Conservation (phyloP, 2,329 filamentous ascomycete species). For the Alternaria metachromatica region DNA sequence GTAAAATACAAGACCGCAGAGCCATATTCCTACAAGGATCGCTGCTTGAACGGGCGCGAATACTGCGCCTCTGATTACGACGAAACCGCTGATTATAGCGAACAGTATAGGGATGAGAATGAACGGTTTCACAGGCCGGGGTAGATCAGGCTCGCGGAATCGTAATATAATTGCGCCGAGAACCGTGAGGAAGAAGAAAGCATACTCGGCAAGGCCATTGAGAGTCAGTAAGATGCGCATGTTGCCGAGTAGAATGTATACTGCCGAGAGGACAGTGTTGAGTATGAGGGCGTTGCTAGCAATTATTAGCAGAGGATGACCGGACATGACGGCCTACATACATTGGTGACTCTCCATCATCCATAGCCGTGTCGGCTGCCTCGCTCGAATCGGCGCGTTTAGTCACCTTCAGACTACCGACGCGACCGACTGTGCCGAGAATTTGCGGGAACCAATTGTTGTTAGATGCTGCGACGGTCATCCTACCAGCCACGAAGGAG, state of each 20-base stretch:
- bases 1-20: conserved; percentile 29
- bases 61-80: conserved; percentile 44
- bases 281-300: conserved; percentile 43
- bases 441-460: conserved; percentile 41
- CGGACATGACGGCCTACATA: conserved; percentile 7
- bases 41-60: conserved; percentile 44
- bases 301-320: neutral
- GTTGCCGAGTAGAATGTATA: conserved; percentile 68
- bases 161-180: conserved; percentile 65
- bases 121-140: conserved; percentile 65
- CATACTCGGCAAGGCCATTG: conserved; percentile 55
- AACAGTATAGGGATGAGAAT: conserved; percentile 62
- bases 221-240: conserved; percentile 68
- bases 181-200: conserved; percentile 70
- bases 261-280: conserved; percentile 50
- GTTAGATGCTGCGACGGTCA: conserved; percentile 65
- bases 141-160: conserved; percentile 61
- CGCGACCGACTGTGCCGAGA: conserved; percentile 37
- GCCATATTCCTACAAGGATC: conserved; percentile 41
- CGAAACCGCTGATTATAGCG: conserved; percentile 60
- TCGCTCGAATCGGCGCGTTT: conserved; percentile 13
- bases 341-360: conserved; percentile 47
- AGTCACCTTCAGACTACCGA: conserved; percentile 36
- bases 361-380: conserved; percentile 31
- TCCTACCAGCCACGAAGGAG: conserved; percentile 68